Base-by-base conservation (phyloP, 345 rosid species). In the Odontarrhena argentea region DNA sequence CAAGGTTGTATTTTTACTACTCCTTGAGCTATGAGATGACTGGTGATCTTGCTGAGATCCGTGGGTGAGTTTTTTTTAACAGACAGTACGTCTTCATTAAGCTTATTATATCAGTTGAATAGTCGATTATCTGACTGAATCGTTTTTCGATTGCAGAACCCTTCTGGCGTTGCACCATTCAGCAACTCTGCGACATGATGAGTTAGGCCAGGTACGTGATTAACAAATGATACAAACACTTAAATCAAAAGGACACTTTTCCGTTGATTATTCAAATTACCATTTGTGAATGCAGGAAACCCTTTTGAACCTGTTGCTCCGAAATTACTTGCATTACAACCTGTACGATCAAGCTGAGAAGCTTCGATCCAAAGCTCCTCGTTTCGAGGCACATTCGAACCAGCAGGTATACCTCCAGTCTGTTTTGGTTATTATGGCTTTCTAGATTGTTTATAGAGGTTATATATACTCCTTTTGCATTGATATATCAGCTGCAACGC, bases 301-400 rank as follows among this genome's bases (percentile, higher is more conserved):
- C 24, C 95, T 89, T 77, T 79, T 92, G 48, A 92, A 92, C 73
- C 71, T 92, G 56, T 71, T 92, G 55, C 86, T 89, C n/a, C 87
- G 91, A 12, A 89, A 89, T 76, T 87, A 89, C 70, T 84, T 92
- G 36, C 96, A 89, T 60, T 89, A 87, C 76, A 89, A 87, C 65
- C 77, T 87, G 1, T 92, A 89, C 71, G 96, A 92, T 61, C 98
- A 88, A 14, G 96, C 95, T 25, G 96, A 92, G 84, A 92, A 89
- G 81, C 69, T 92, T 66, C 78, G 98, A 67, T 92, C 95, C 1
- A 89, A 92, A 70, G 96, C 92, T 51, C 92, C 95, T 18, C 78
- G 88, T 42, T 92, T 92, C 80, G 98, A 92, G 75, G 98, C 95
- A 2, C 98, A 89, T 72, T 89, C 95, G 2, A 92, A 87, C 73